Conservation (phyloP, 805 yeast genomes). For the Starmerella lactis-condensi region DNA sequence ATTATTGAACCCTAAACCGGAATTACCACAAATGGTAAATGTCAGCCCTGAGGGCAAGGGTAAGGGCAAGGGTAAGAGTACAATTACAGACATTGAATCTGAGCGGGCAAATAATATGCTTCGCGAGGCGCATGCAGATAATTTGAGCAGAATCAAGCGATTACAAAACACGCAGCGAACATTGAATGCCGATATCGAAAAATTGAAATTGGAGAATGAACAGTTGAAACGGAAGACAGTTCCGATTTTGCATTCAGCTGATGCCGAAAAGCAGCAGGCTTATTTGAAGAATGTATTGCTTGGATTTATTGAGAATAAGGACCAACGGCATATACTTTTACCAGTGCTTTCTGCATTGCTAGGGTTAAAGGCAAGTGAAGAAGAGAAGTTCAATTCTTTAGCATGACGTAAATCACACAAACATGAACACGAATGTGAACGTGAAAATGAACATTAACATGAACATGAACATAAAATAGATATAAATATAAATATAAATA, state of each 20-base stretch:
- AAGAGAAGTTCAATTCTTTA: slow-evolving; percentile 46
- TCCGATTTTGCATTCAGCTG: slow-evolving; percentile 1
- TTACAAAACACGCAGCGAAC: slow-evolving; percentile 22
- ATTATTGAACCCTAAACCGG: no score
- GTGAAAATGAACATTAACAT: slow-evolving; percentile 35
- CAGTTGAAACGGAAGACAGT: slow-evolving; percentile 5
- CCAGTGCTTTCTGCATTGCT: slow-evolving; percentile 72
- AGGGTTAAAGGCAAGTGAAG: slow-evolving; percentile 52
- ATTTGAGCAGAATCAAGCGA: slow-evolving; percentile 22
- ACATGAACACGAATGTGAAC: slow-evolving; percentile 3
- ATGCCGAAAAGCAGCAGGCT: slow-evolving; percentile 35
- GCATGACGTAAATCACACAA: slow-evolving; percentile 19
- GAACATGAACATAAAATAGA: not conserved
- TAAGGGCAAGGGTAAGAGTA: no score
- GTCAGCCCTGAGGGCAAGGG: no score
- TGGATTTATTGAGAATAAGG: slow-evolving; percentile 80
- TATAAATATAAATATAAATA: not conserved
- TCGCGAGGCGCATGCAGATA: slow-evolving; percentile 23
- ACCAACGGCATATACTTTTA: slow-evolving; percentile 66
- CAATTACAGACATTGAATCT: no score
- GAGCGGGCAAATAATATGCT: slow-evolving; percentile 20
- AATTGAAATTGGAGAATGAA: slow-evolving; percentile 17
- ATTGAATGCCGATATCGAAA: slow-evolving; percentile 21
- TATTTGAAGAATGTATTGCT: slow-evolving; percentile 77
- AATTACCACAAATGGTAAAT: no score